Evolutionary conservation across 106 monocot genomes (phyloP), one percentile per base, ranked within the genome.

Genomic region (Phalaenopsis equestris): DNA sequence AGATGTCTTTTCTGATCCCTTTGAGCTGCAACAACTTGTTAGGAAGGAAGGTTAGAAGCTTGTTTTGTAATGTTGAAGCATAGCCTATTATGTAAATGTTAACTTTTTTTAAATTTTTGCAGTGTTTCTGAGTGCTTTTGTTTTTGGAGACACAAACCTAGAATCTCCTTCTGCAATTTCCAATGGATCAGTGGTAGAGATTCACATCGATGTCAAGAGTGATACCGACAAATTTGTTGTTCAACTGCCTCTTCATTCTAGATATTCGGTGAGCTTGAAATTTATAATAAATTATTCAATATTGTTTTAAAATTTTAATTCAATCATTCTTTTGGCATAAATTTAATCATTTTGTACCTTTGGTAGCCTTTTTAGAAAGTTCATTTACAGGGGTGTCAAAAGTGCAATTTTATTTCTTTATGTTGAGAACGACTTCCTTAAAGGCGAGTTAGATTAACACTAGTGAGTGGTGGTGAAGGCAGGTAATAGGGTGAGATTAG

Each of bases 1-100:
- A 72, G 94, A 87, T 9, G 91, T 97, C n/a, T 97, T 97, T 89
- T 90, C 90, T 16, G 96, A 97, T 79, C 90, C 90, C 14, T 97
- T 97, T 84, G 90, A 97, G 85, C 75, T 97, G 46, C 92, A 90
- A 30, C 94, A 87, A 80, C 92, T 97, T 84, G 91, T 90, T 39
- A 75, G 72, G 3, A 81, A 30, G 30, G 30, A 30, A 30, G 30
- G 30, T 0, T 30, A 30, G 30, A 30, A 30, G 30, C 30, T 30
- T 30, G 30, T n/a, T 21, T 61, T 61, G 61, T 61, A 61, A 61
- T 61, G n/a, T 61, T 61, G 0, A 61, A 61, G 61, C 19, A n/a
- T 61, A 61, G 19, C 10, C 21, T 21, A 61, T 1, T 61, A 8
- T 61, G 6, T 61, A 61, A 61, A 61, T 61, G 61, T 7, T 61